These are phyloP conservation scores for Pythium periplocum DNA, from an alignment of 352 stramenopile genomes.

Conservation along the genomic window DNA sequence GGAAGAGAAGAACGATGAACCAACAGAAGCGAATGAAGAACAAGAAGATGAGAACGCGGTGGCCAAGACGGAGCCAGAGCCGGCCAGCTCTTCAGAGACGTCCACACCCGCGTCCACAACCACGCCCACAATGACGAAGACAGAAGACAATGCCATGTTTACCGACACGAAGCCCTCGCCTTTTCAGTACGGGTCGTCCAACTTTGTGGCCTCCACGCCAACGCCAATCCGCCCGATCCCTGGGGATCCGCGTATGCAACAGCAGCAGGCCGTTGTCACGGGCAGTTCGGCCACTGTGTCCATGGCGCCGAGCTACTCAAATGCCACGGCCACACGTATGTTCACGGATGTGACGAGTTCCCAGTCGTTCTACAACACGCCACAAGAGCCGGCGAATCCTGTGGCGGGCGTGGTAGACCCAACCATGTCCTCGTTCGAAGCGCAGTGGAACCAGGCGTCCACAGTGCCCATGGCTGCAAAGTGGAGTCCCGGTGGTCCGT, in stretches of 20 bases:
- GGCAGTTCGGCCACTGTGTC: neutral
- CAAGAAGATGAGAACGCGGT: no score
- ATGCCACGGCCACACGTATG: conserved; percentile 44
- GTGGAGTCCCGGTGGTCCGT: neutral
- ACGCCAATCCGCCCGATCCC: conserved; percentile 71
- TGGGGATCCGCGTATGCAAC: conserved; percentile 48
- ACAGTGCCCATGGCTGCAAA: neutral
- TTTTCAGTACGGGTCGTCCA: conserved; percentile 53
- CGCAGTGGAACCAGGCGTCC: conserved; percentile 26
- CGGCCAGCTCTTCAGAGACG: no score
- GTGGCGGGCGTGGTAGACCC: conserved; percentile 28
- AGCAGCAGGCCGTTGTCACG: conserved; percentile 3
- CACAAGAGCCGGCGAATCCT: conserved; percentile 34
- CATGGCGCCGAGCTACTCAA: neutral
- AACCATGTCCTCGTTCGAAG: conserved; percentile 24
- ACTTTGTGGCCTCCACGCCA: conserved; percentile 57
- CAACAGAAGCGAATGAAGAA: no score
- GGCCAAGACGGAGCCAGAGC: no score
- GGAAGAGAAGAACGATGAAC: no score
- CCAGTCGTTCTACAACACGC: conserved; percentile 53
- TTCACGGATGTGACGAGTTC: conserved; percentile 51
- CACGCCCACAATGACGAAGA: no score
- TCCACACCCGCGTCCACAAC: no score
- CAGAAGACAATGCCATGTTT: no score
- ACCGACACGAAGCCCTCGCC: no score